These are phyloP conservation scores for Typha latifolia DNA, from an alignment of 176 grass and related monocot species.

Conservation along the genomic window DNA sequence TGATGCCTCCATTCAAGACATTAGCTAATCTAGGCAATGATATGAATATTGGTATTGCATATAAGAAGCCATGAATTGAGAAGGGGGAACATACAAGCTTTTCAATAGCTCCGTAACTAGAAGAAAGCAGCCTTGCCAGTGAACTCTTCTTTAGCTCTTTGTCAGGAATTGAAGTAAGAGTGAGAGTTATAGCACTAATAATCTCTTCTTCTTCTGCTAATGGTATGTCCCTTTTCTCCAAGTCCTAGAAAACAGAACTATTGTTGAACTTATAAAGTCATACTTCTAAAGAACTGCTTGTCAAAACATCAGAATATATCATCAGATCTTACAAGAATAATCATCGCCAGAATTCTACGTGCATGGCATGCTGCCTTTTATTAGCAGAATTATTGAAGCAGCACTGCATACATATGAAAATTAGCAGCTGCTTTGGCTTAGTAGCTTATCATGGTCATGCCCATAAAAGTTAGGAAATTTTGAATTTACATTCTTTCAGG, in stretches of 20 bases:
- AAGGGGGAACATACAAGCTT: conserved; percentile 65
- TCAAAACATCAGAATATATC: too few species aligned
- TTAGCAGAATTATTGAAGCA: too few species aligned
- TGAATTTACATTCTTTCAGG: too few species aligned
- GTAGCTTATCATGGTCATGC: too few species aligned
- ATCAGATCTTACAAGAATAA: too few species aligned
- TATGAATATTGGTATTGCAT: neutral
- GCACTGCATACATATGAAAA: too few species aligned
- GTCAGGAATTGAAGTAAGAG: conserved; percentile 51
- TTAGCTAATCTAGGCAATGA: neutral
- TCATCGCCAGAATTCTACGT: too few species aligned
- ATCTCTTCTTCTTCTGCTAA: conserved; percentile 83
- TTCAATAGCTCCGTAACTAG: conserved; percentile 59
- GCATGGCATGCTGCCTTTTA: too few species aligned
- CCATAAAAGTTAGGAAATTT: too few species aligned
- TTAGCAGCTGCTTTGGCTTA: too few species aligned
- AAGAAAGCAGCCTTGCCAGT: conserved; percentile 65
- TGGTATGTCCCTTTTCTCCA: conserved; percentile 56
- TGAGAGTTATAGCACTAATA: conserved; percentile 62
- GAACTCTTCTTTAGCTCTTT: conserved; percentile 73
- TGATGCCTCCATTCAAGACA: neutral
- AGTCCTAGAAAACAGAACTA: conserved; percentile 42
- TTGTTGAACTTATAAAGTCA: conserved; percentile 10
- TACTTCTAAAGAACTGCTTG: neutral
- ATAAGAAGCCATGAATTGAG: conserved; percentile 4